These are phyloP conservation scores for Mortierella sp. DNA, from an alignment of 371 early-diverging fungal genomes.

Conservation along the genomic window DNA sequence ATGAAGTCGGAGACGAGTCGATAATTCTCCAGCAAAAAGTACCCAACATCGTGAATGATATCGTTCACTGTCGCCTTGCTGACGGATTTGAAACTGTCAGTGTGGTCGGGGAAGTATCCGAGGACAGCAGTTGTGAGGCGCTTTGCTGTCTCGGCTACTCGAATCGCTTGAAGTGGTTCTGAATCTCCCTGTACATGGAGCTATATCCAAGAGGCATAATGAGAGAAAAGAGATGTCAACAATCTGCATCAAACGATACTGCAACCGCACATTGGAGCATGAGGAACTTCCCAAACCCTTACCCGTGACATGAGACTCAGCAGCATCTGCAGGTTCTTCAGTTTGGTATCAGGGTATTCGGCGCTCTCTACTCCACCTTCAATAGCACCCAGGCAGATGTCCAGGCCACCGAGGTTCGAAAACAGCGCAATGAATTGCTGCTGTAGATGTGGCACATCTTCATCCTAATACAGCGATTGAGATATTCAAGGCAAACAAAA, in stretches of 20 bases:
- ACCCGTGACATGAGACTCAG: conserved; percentile 38
- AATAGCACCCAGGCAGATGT: conserved; percentile 34
- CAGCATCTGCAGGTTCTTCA: conserved; percentile 18
- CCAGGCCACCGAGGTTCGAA: conserved; percentile 29
- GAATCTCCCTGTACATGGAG: conserved; percentile 27
- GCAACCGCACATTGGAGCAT: neutral
- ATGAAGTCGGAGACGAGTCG: conserved; percentile 20
- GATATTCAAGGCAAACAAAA: neutral
- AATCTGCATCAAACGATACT: no score
- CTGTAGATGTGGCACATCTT: conserved; percentile 43
- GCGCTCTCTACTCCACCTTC: conserved; percentile 22
- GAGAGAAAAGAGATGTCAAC: neutral
- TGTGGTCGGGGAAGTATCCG: conserved; percentile 41
- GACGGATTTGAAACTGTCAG: conserved; percentile 41
- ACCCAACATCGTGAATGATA: conserved; percentile 38
- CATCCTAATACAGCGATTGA: conserved; percentile 19
- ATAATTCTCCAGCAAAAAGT: conserved; percentile 44
- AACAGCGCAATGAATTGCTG: conserved; percentile 38
- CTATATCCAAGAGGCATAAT: neutral
- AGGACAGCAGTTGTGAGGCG: conserved; percentile 36
- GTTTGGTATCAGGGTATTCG: conserved; percentile 27
- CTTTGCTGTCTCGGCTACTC: conserved; percentile 26
- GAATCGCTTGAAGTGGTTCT: conserved; percentile 9
- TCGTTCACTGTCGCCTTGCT: conserved; percentile 37
- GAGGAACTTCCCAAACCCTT: neutral